A percentile compares a stretch with the other conserved stretches of the same genome.
Conservation (phyloP, 805 yeast genomes). For the Candida dajiaensis region DNA sequence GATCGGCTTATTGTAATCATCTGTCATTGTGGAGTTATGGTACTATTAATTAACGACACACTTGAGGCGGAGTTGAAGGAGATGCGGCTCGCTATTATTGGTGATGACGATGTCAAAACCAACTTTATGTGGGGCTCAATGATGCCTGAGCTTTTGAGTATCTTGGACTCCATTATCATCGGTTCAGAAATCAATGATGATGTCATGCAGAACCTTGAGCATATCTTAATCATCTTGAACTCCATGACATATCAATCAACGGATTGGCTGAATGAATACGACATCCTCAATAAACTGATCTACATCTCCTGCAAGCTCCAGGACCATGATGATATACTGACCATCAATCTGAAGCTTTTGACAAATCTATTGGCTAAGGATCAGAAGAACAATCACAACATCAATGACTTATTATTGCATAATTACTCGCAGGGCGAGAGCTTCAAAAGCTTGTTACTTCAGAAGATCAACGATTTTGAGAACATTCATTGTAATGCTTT, state of each 20-base stretch:
- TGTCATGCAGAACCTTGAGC: slow-evolving; percentile 8
- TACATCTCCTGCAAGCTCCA: slow-evolving; percentile 8
- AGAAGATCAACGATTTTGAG: slow-evolving; percentile 1
- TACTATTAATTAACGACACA: not conserved
- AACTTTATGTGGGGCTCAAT: slow-evolving; percentile 1
- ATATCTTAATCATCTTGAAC: slow-evolving; percentile 18
- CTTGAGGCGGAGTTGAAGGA: slow-evolving; percentile 4
- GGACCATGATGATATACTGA: slow-evolving; percentile 1
- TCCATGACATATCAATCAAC: slow-evolving; percentile 16
- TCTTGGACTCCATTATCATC: slow-evolving; percentile 1
- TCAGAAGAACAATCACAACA: not conserved
- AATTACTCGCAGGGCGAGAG: not conserved
- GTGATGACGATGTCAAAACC: slow-evolving; percentile 9
- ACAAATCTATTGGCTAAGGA: slow-evolving; percentile 2
- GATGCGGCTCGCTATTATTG: slow-evolving; percentile 7
- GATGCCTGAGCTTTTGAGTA: slow-evolving; percentile 2
- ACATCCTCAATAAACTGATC: slow-evolving; percentile 8
- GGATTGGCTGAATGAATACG: slow-evolving; percentile 6
- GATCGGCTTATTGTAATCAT: not conserved
- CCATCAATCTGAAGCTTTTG: slow-evolving; percentile 4
- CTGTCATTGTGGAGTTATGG: not conserved
- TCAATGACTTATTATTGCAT: not conserved
- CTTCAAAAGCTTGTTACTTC: not conserved
- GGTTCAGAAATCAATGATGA: not conserved
- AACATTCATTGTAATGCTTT: slow-evolving; percentile 2